Base-by-base conservation (phyloP, 108 stramenopile genomes). In the Cyclotella distinguenda region DNA sequence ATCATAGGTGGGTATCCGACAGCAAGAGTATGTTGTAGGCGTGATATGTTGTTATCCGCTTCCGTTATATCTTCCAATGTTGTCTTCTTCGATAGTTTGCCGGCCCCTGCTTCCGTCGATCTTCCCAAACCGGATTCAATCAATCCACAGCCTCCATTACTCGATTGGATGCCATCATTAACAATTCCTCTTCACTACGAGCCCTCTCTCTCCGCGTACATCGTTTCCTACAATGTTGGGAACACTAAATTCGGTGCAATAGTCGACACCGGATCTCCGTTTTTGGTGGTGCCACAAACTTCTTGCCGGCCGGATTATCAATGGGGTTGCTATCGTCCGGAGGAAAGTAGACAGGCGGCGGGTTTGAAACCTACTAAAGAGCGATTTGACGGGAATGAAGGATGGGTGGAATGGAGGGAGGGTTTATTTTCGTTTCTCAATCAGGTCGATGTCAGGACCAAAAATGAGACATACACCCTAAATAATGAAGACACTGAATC, bases 311-410 rank as follows among this genome's bases (percentile, higher is more conserved):
- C 54, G 23, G 64, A 66, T 21, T 66, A 72, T 27, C 27, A 26
- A 21, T 72, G 65, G 64, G 71, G 71, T 8, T 72, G 71, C 36
- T 66, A 66, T 31, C 53, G 71, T 27, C 64, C 71, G 3, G 55
- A 72, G 18, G 71, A 62, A 40, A 44, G 46, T 31, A 10, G 52
- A 7, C 35, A 27, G 7, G 54, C 70, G 52, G 7, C 42, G 18
- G 73, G 73, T 8, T 30, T 74, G 16, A 34, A 39, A 7, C 63
- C 63, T 16, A 74, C 73, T 19, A 33, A 45, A 27, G 73, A 74
- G 38, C 35, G 73, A 13, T 74, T 74, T 44, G 73, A 68, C 36
- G 64, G 73, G 0, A 74, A 68, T 62, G 73, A 74, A 39, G 73
- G 73, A 2, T 33, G 43, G 67, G 66, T 74, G 15, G 73, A 74